Evolutionary conservation across 176 grass and related monocot species (phyloP).

Genomic region (Eremochloa ophiuroides): DNA sequence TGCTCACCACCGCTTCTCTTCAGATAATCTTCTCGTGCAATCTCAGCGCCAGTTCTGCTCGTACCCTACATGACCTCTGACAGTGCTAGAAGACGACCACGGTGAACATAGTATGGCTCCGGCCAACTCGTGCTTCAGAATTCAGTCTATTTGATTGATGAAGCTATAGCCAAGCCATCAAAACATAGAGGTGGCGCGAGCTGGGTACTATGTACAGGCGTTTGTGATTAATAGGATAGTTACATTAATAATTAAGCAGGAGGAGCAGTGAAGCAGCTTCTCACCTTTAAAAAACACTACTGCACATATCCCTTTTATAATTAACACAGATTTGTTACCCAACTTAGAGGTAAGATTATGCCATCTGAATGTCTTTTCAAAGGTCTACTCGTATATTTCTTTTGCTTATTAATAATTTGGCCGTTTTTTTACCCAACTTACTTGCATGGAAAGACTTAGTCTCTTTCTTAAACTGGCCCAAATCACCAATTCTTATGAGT

Average conservation of each 20-base stretch:
- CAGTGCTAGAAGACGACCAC: neutral
- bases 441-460: too few species aligned
- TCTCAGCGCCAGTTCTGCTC: neutral
- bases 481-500: too few species aligned
- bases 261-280: too few species aligned
- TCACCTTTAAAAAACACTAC: too few species aligned
- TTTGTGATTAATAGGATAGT: neutral
- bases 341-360: too few species aligned
- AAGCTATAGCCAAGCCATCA: neutral
- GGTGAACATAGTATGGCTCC: neutral
- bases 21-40: neutral
- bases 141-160: neutral
- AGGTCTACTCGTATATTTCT: too few species aligned
- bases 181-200: neutral
- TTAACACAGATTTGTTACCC: too few species aligned
- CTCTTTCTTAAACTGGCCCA: too few species aligned
- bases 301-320: too few species aligned
- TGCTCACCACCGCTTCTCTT: neutral
- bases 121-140: neutral
- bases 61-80: neutral
- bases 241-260: neutral
- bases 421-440: too few species aligned
- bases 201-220: neutral
- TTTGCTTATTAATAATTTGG: too few species aligned
- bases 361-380: too few species aligned